Evolutionary conservation across 495 filamentous ascomycete species (phyloP).

Genomic region (Articulospora tetracladia): DNA sequence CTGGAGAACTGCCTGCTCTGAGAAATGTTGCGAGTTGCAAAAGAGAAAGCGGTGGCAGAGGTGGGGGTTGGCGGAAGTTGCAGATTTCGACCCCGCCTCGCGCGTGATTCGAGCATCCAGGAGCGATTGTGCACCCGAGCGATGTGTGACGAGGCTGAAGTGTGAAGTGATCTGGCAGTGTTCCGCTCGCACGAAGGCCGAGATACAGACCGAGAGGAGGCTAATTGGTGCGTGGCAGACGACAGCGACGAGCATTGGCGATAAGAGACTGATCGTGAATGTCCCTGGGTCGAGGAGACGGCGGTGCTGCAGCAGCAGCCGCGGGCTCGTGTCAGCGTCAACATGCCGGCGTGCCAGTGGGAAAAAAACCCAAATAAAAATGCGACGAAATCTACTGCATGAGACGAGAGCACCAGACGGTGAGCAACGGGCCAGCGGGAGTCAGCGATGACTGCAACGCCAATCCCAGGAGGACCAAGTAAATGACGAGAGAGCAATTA

Average conservation of each 20-base stretch:
- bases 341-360: constrained; percentile 1
- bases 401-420: no score
- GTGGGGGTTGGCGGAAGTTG: constrained; percentile 4
- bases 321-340: constrained; percentile 5
- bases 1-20: constrained; percentile 35
- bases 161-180: not conserved
- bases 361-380: not conserved
- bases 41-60: not conserved
- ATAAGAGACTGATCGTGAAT: constrained; percentile 1
- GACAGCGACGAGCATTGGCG: not conserved
- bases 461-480: not conserved
- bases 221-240: not conserved
- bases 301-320: not conserved
- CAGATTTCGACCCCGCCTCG: constrained; percentile 20
- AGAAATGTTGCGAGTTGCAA: not conserved
- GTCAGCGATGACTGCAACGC: not conserved
- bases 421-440: not conserved
- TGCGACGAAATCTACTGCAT: not conserved
- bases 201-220: constrained; percentile 13
- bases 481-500: not conserved
- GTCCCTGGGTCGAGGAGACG: not conserved
- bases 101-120: no score
- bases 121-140: constrained; percentile 9
- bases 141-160: constrained; percentile 11
- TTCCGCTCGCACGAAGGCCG: constrained; percentile 7